Percentiles rank a stretch among this genome's conserved stretches.
phyloP scores from a whole-genome alignment of 495 filamentous ascomycete species.

The Glarea lozoyensis region DNA sequence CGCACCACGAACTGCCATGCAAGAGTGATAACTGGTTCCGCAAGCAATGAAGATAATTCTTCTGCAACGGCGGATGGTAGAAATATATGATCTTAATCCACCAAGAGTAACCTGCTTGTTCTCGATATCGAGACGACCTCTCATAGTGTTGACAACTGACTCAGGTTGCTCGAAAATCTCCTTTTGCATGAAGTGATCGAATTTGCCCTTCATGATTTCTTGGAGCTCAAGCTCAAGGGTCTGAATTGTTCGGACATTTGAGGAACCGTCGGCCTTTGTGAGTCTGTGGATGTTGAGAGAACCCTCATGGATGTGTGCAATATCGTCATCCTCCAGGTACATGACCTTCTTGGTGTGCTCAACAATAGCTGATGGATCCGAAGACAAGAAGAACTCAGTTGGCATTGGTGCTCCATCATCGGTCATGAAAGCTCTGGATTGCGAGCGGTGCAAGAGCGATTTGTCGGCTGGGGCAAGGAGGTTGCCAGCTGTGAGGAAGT shows the following conservation, averaged over 20 bases:
- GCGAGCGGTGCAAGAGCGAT: conserved; percentile 91
- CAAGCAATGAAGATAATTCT: conserved; percentile 98
- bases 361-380: conserved; percentile 94
- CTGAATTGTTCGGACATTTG: conserved; percentile 94
- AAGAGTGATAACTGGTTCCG: conserved; percentile 95
- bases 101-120: conserved; percentile 94
- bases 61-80: conserved; percentile 90
- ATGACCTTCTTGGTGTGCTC: conserved; percentile 99
- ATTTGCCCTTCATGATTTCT: conserved; percentile 99
- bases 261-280: conserved; percentile 91
- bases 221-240: conserved; percentile 97
- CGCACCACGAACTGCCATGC: conserved; percentile 96
- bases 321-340: conserved; percentile 98
- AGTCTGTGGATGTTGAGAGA: conserved; percentile 97
- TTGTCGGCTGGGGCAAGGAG: conserved; percentile 87
- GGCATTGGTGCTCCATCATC: conserved; percentile 96
- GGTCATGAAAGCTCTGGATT: conserved; percentile 96
- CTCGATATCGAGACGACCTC: conserved; percentile 86
- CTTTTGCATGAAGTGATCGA: conserved; percentile 99
- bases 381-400: conserved; percentile 98
- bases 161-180: conserved; percentile 99
- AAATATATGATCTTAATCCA: conserved; percentile 90
- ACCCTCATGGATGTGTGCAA: conserved; percentile 97
- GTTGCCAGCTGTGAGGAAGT: conserved; percentile 52
- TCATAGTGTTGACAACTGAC: conserved; percentile 98